Conservation (phyloP, 139 green algal genomes). For the Edaphochlamys debaryana region DNA sequence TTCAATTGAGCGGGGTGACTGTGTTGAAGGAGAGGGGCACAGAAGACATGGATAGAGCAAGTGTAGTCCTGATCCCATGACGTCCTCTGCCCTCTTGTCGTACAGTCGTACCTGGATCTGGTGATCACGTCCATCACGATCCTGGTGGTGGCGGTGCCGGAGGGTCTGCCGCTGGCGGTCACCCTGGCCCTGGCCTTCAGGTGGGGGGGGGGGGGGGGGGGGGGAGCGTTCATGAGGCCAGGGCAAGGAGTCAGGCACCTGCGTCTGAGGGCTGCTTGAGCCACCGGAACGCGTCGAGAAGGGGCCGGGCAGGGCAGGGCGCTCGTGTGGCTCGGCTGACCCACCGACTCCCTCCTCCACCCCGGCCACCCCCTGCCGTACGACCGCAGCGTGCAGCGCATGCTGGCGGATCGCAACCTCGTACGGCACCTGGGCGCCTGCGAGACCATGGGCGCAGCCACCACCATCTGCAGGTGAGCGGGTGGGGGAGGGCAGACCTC, state of each 20-base stretch:
- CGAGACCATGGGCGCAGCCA: constrained; percentile 92
- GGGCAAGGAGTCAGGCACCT: too few species aligned
- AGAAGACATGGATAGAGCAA: too few species aligned
- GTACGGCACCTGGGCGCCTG: constrained; percentile 82
- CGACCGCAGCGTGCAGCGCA: constrained; percentile 64
- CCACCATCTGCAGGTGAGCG: constrained; percentile 78
- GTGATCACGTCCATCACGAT: constrained; percentile 89
- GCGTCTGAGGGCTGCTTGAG: too few species aligned
- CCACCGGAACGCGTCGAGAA: too few species aligned
- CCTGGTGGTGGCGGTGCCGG: constrained; percentile 90
- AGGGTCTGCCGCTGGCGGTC: constrained; percentile 90
- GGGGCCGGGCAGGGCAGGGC: too few species aligned
- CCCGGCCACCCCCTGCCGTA: too few species aligned
- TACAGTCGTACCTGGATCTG: constrained; percentile 76
- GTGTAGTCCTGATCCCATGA: too few species aligned
- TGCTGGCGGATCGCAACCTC: constrained; percentile 72
- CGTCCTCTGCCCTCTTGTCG: too few species aligned
- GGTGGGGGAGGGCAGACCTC: too few species aligned
- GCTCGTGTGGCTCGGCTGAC: too few species aligned
- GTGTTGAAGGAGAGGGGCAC: too few species aligned
- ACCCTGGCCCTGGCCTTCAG: constrained; percentile 88
- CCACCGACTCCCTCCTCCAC: background rate
- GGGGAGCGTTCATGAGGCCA: background rate
- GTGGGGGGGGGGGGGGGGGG: background rate
- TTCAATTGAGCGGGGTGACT: background rate